Conservation (phyloP, 306 rosid species). For the Macrotyloma uniflorum region DNA sequence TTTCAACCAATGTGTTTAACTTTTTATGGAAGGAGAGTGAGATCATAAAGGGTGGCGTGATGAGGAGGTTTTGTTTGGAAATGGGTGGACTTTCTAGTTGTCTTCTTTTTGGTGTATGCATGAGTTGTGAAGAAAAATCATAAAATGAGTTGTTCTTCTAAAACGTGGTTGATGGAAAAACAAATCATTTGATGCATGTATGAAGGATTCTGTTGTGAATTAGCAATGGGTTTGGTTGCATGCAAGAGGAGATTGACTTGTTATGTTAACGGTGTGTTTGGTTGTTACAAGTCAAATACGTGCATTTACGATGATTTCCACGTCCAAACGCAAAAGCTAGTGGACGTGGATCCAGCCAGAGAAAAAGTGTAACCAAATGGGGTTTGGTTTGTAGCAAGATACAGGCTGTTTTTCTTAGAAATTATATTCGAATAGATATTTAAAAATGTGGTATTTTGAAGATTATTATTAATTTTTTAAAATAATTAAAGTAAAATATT, state of each 20-base stretch:
- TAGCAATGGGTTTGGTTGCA: not conserved
- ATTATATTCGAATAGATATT: too few species aligned
- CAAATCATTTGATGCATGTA: not conserved
- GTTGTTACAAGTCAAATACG: not conserved
- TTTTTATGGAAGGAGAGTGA: not conserved
- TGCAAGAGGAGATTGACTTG: not conserved
- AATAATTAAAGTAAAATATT: too few species aligned
- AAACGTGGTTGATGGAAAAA: slow-evolving; percentile 23
- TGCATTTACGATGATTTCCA: too few species aligned
- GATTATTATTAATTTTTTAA: too few species aligned
- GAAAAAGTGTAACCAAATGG: too few species aligned
- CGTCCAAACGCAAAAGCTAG: too few species aligned
- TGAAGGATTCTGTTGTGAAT: not conserved
- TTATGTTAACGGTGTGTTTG: not conserved
- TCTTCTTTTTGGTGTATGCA: not conserved
- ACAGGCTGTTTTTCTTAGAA: too few species aligned
- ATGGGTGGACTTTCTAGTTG: not conserved
- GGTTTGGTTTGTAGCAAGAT: too few species aligned
- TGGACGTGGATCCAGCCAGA: too few species aligned
- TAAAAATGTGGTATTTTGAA: too few species aligned
- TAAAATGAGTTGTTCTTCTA: slow-evolving; percentile 29
- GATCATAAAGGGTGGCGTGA: not conserved
- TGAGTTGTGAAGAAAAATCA: not conserved
- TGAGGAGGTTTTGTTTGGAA: slow-evolving; percentile 24
- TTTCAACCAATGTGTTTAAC: not conserved